A percentile compares a stretch with the other conserved stretches of the same genome.
Evolutionary conservation across 495 filamentous ascomycete genomes (phyloP).

Genomic region (Penicillium steckii): DNA sequence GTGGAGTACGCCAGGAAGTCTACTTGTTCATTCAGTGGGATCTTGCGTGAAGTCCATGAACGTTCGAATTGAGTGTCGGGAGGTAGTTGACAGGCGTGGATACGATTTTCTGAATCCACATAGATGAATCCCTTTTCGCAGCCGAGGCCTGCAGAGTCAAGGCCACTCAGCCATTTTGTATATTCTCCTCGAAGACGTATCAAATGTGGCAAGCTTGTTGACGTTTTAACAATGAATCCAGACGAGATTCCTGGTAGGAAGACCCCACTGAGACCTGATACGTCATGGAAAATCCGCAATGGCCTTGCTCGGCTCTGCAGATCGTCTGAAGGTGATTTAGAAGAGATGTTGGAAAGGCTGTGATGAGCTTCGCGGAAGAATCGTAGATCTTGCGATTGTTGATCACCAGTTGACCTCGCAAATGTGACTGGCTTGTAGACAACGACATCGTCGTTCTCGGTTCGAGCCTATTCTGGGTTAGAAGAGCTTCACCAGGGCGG

Average conservation of each 20-base stretch:
- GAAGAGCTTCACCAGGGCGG: no score
- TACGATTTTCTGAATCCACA: slow-evolving; percentile 61
- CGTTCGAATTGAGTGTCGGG: slow-evolving; percentile 63
- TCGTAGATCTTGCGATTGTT: slow-evolving; percentile 48
- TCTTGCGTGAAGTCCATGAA: slow-evolving; percentile 65
- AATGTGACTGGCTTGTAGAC: slow-evolving; percentile 77
- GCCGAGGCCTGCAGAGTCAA: slow-evolving; percentile 59
- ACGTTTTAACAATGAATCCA: slow-evolving; percentile 74
- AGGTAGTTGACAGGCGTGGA: slow-evolving; percentile 68
- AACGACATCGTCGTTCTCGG: slow-evolving; percentile 75
- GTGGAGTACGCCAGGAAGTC: slow-evolving; percentile 73
- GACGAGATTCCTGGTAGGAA: slow-evolving; percentile 78
- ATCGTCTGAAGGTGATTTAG: slow-evolving; percentile 32
- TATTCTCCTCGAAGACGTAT: slow-evolving; percentile 63
- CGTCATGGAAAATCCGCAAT: slow-evolving; percentile 60
- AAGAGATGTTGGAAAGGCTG: slow-evolving; percentile 50
- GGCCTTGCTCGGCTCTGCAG: slow-evolving; percentile 43
- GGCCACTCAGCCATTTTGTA: slow-evolving; percentile 64
- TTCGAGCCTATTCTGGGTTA: slow-evolving; percentile 60
- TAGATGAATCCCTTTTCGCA: slow-evolving; percentile 82
- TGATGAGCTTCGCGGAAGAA: slow-evolving; percentile 75
- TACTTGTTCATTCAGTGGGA: slow-evolving; percentile 70
- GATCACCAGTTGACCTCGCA: slow-evolving; percentile 20
- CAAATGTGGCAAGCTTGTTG: slow-evolving; percentile 70
- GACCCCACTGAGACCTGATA: slow-evolving; percentile 74